Evolutionary conservation across 1,139 yeast species (phyloP), one percentile per base, ranked within the genome.

Genomic region (Lodderomyces pseudojiufengensis): DNA sequence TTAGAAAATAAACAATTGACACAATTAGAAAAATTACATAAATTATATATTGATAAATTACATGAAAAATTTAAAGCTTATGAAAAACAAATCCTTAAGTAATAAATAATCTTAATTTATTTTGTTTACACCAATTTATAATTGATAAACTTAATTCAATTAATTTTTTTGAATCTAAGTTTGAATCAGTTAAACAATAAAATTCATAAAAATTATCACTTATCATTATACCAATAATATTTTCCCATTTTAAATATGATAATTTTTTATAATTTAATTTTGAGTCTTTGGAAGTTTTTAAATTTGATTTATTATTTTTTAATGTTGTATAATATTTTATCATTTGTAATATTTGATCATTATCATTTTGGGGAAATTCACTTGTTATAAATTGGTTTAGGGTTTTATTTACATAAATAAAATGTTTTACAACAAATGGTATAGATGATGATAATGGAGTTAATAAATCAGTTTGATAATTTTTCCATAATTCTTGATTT

Each of bases 351-450:
- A 47, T 44, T 10, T 46, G 28, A 25, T 39, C 36, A 15, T 38
- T 37, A 36, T 52, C 49, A 3, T 27, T 15, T n/a, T 49, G 45
- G 4, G 39, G 40, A 10, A 51, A 34, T 24, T 59, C 61, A 44
- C 63, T 62, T 56, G 60, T 57, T 11, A 65, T 44, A 39, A 51
- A 65, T 41, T 65, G 72, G 32, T 63, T 55, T 39, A 77, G 73
- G 16, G 62, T 62, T 43, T 76, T 80, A 32, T 86, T 75, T 56
- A 84, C 87, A 64, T 78, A 88, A 20, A 88, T 70, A 54, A 92
- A 92, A 60, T 90, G 97, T 42, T 79, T 76, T 15, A 87, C 70
- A 35, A 33, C 30, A 22, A 37, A 37, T 10, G 45, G 43, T 3
- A 40, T 34, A 10, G 35, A 37, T 10, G 31, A 21, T 24, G 23